Percentiles rank a stretch among this genome's conserved stretches.
Evolutionary conservation across 768 basidiomycete genomes (phyloP).

Genomic region (Chlorophyllum brunneum): DNA sequence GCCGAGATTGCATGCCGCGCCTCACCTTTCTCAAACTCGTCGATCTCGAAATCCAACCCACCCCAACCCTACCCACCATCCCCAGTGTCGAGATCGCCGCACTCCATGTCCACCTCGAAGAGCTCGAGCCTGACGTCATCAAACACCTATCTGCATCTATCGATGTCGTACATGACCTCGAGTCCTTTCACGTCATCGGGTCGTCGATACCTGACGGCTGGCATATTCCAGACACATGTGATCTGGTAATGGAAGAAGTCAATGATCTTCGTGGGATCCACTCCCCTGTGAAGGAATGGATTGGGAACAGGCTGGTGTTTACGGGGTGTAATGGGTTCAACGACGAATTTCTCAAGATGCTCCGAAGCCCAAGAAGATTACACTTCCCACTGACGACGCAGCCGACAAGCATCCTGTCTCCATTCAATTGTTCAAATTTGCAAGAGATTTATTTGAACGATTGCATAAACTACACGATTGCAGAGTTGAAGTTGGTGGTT

Average conservation of each 20-base stretch:
- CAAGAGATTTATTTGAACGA: conserved; percentile 18
- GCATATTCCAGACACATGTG: conserved; percentile 13
- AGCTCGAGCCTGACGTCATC: conserved; percentile 13
- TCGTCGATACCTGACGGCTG: conserved; percentile 13
- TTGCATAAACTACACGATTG: conserved; percentile 16
- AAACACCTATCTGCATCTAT: no score
- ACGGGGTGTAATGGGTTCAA: conserved; percentile 16
- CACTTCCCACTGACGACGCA: no score
- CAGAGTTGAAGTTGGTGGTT: conserved; percentile 15
- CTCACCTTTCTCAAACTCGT: conserved; percentile 16
- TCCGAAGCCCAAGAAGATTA: not conserved
- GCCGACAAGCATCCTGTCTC: not conserved
- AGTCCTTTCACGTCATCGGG: conserved; percentile 15
- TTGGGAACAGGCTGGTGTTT: conserved; percentile 16
- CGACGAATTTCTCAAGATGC: conserved; percentile 14
- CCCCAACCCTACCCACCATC: no score
- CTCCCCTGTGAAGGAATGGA: conserved; percentile 15
- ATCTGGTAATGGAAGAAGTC: conserved; percentile 15
- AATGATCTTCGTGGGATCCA: conserved; percentile 12
- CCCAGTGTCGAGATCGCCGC: conserved; percentile 2
- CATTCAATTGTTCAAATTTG: conserved; percentile 12
- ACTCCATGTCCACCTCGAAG: conserved; percentile 17
- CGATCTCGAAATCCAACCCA: conserved; percentile 15
- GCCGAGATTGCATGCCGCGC: conserved; percentile 7
- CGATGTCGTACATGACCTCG: conserved; percentile 11